These are phyloP conservation scores for Durusdinium trenchii DNA, from an alignment of 73 alveolate genomes.

Conservation along the genomic window DNA sequence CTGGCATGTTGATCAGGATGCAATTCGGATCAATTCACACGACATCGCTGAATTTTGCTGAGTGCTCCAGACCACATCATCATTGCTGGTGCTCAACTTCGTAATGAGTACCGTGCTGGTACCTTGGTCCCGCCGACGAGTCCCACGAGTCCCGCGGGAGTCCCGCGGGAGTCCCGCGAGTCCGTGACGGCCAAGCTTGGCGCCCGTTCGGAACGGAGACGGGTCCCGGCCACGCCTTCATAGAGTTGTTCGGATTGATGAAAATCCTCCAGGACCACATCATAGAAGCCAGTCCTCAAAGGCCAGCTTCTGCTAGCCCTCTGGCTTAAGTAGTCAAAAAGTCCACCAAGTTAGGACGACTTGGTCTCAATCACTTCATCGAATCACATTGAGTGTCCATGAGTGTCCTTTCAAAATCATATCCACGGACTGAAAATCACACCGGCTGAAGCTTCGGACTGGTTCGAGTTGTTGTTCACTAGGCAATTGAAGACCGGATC, in stretches of 20 bases:
- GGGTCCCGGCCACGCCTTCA: slow-evolving; percentile 23
- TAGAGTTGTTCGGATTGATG: slow-evolving; percentile 64
- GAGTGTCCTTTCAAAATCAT: background rate
- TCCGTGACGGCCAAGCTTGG: no score
- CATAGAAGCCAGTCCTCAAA: slow-evolving; percentile 82
- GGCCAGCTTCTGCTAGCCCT: no score
- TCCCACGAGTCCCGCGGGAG: background rate
- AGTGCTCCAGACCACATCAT: slow-evolving; percentile 53
- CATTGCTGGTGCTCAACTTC: slow-evolving; percentile 69
- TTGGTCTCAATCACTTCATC: background rate
- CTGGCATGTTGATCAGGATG: no score
- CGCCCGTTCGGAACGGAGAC: no score
- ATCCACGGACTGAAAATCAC: background rate
- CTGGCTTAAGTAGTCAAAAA: no score
- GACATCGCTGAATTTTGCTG: background rate
- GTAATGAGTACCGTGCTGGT: slow-evolving; percentile 85
- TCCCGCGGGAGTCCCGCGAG: background rate
- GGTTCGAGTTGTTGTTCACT: slow-evolving; percentile 85
- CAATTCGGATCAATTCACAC: no score
- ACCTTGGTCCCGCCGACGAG: background rate
- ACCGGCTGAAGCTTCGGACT: background rate
- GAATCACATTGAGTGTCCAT: background rate
- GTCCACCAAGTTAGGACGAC: background rate
- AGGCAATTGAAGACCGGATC: slow-evolving; percentile 91
- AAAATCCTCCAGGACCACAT: slow-evolving; percentile 78